A percentile compares a stretch with the other conserved stretches of the same genome.
phyloP scores from a whole-genome alignment of 345 rosid species.

The Microthlaspi erraticum region DNA sequence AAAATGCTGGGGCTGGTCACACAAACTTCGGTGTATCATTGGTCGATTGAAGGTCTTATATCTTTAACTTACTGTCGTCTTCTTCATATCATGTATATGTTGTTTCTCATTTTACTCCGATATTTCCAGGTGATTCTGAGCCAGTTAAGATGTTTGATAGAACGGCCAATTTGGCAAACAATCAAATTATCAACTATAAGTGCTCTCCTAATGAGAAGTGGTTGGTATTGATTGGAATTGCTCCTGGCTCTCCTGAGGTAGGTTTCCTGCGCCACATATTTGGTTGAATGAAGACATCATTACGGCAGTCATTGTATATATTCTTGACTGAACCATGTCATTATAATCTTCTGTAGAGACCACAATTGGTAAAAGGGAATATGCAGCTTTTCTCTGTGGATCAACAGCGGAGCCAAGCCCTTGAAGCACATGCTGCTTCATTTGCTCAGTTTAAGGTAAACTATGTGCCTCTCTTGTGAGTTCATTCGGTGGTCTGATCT shows the following conservation, averaged over 20 bases:
- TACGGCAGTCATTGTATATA: not conserved
- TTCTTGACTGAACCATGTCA: slow-evolving; percentile 34
- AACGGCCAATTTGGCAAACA: slow-evolving; percentile 91
- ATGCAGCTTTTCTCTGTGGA: slow-evolving; percentile 97
- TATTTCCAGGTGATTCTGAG: slow-evolving; percentile 83
- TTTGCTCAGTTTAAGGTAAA: slow-evolving; percentile 88
- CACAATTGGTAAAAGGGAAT: slow-evolving; percentile 91
- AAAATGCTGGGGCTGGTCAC: slow-evolving; percentile 97
- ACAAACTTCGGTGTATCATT: slow-evolving; percentile 89
- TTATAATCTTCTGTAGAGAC: slow-evolving; percentile 59
- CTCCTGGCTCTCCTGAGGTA: slow-evolving; percentile 99
- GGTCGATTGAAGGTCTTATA: slow-evolving; percentile 92
- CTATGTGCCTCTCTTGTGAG: slow-evolving; percentile 5
- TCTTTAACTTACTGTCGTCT: slow-evolving; percentile 29
- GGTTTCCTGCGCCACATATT: slow-evolving; percentile 15
- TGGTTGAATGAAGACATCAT: slow-evolving; percentile 20
- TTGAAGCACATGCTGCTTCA: slow-evolving; percentile 99
- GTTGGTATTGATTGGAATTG: slow-evolving; percentile 97
- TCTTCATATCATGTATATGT: slow-evolving; percentile 15
- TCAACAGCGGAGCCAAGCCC: slow-evolving; percentile 99
- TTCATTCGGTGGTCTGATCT: slow-evolving; percentile 24
- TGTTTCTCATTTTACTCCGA: slow-evolving; percentile 36
- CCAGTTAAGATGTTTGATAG: slow-evolving; percentile 98
- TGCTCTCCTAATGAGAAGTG: slow-evolving; percentile 97
- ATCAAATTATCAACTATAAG: slow-evolving; percentile 95